Percentiles rank a stretch among this genome's conserved stretches.
phyloP scores from a whole-genome alignment of 2,329 filamentous ascomycete genomes.

The Ophiostoma populinum region DNA sequence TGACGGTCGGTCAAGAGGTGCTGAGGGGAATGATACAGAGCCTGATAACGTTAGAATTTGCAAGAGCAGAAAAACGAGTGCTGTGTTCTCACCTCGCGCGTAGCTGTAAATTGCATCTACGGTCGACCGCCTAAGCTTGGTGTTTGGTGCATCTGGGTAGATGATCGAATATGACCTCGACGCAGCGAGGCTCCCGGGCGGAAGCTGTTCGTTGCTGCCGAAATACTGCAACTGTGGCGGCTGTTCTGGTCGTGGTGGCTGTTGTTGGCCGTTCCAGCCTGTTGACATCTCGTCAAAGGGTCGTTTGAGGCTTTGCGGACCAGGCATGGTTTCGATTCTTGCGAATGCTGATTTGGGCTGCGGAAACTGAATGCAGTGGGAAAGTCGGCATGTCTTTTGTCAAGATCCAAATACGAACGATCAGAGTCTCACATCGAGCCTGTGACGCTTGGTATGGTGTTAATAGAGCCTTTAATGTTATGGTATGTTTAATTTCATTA shows the following conservation, averaged over 20 bases:
- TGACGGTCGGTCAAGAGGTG: background rate
- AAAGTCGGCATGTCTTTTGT: too few species aligned
- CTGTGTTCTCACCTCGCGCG: background rate
- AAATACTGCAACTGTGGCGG: too few species aligned
- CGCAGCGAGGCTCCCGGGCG: too few species aligned
- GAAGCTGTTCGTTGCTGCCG: too few species aligned
- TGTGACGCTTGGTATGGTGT: too few species aligned
- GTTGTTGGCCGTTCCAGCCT: slow-evolving; percentile 1
- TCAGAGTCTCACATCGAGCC: too few species aligned
- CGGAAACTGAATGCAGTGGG: too few species aligned
- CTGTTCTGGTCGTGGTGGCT: too few species aligned
- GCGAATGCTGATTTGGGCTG: background rate
- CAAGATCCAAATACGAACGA: too few species aligned
- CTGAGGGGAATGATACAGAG: background rate
- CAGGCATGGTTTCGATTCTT: background rate
- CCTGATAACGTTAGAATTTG: background rate
- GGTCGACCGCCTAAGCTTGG: background rate
- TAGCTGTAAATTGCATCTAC: background rate
- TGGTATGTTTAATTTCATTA: too few species aligned
- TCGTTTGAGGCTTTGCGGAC: slow-evolving; percentile 2
- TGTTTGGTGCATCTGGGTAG: background rate
- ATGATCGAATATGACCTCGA: background rate
- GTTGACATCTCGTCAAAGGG: slow-evolving; percentile 2
- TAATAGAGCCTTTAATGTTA: too few species aligned
- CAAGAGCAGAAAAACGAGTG: too few species aligned